Conservation (phyloP, 2,329 filamentous ascomycete genomes). For the Ambrosiella cleistominuta region DNA sequence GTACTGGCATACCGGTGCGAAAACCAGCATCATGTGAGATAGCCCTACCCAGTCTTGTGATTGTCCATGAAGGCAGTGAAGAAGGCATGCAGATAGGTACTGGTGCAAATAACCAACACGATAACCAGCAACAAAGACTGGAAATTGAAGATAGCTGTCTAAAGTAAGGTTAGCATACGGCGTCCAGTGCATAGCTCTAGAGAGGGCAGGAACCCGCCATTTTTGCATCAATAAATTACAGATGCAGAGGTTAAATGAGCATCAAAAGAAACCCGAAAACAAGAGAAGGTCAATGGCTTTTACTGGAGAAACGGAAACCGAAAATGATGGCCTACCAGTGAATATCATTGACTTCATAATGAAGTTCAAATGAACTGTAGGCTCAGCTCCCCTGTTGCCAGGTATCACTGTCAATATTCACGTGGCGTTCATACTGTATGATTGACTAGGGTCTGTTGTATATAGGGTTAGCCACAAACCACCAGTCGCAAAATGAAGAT, state of each 20-base stretch:
- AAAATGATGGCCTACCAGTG: no score
- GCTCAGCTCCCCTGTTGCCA: not conserved
- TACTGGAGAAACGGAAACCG: no score
- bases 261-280: not conserved
- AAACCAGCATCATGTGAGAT: not conserved
- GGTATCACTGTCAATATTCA: not conserved
- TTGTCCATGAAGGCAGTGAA: conserved; percentile 80
- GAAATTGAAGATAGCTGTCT: conserved; percentile 98
- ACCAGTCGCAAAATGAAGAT: not conserved
- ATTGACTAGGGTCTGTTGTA: not conserved
- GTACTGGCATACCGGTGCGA: conserved; percentile 7
- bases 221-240: not conserved
- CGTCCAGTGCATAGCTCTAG: not conserved
- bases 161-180: conserved; percentile 7
- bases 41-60: conserved; percentile 68
- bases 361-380: not conserved
- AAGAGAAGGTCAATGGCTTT: no score
- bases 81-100: conserved; percentile 79
- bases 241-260: not conserved
- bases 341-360: not conserved
- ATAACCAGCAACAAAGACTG: conserved; percentile 89
- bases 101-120: conserved; percentile 88
- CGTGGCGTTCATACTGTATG: not conserved
- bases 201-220: not conserved
- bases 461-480: not conserved